A percentile compares a stretch with the other conserved stretches of the same genome.
These are phyloP conservation scores for Trichophyton benhamiae DNA, from an alignment of 2,329 filamentous ascomycete genomes.

Conservation along the genomic window DNA sequence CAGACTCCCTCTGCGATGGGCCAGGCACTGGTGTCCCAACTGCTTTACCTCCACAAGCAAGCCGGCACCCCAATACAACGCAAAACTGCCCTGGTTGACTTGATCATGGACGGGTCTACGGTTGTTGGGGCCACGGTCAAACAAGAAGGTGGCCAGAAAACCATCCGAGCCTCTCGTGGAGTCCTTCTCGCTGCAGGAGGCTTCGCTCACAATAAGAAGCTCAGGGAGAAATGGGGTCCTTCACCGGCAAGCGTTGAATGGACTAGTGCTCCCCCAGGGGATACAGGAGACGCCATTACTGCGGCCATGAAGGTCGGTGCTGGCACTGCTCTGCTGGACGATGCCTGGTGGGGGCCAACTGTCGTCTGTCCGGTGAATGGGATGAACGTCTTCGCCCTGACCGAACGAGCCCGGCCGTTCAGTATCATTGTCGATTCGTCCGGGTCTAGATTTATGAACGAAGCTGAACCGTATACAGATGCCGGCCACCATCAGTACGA, in stretches of 20 bases:
- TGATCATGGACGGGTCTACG: conserved; percentile 7
- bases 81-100: conserved; percentile 9
- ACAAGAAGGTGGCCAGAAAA: conserved; percentile 13
- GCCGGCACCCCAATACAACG: conserved; percentile 9
- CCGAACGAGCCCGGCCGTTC: conserved; percentile 23
- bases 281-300: conserved; percentile 17
- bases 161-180: conserved; percentile 19
- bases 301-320: conserved; percentile 21
- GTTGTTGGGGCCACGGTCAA: conserved; percentile 21
- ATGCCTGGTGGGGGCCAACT: conserved; percentile 27
- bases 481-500: conserved; percentile 17
- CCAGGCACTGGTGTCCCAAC: conserved; percentile 12
- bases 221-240: conserved; percentile 20
- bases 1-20: conserved; percentile 17
- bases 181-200: conserved; percentile 28
- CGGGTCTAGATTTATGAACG: conserved; percentile 26
- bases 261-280: conserved; percentile 18
- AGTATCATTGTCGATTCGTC: conserved; percentile 26
- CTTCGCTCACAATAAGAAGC: conserved; percentile 23
- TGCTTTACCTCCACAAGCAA: conserved; percentile 12
- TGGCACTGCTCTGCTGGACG: conserved; percentile 23
- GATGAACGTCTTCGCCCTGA: conserved; percentile 16
- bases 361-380: conserved; percentile 19
- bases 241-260: conserved; percentile 12
- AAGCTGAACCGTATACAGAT: conserved; percentile 23